These are phyloP conservation scores for Camellia japonica DNA, from an alignment of 148 eudicot species.

Conservation along the genomic window DNA sequence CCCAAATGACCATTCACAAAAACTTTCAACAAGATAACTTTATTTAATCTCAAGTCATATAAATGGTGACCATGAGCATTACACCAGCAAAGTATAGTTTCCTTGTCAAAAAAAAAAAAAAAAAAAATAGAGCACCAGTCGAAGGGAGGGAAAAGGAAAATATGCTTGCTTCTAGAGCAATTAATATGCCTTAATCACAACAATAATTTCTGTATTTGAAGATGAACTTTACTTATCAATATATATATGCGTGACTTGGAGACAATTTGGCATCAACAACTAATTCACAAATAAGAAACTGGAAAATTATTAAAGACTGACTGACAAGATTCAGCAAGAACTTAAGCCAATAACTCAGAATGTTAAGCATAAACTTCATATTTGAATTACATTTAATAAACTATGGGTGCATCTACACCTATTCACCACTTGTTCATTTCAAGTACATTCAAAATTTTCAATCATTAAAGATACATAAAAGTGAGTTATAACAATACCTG, in stretches of 20 bases:
- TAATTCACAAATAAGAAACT: neutral
- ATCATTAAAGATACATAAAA: neutral
- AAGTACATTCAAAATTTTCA: neutral
- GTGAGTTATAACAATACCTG: constrained; percentile 49
- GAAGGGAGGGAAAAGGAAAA: neutral
- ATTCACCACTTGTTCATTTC: neutral
- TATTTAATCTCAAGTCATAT: neutral
- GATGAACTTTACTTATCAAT: neutral
- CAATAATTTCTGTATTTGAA: neutral
- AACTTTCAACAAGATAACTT: no score
- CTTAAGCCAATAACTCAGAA: neutral
- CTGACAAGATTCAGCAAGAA: neutral
- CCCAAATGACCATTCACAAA: constrained; percentile 9
- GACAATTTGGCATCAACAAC: neutral
- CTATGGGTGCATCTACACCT: neutral
- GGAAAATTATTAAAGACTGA: neutral
- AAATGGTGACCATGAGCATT: neutral
- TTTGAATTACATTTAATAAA: neutral
- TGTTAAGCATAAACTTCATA: neutral
- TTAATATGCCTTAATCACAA: neutral
- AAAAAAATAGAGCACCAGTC: no score
- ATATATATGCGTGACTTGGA: neutral
- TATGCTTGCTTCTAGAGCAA: neutral
- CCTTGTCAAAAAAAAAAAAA: no score
- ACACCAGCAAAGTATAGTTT: neutral